Conservation (phyloP, 805 yeast species). For the Jamesozyma gamospora region DNA sequence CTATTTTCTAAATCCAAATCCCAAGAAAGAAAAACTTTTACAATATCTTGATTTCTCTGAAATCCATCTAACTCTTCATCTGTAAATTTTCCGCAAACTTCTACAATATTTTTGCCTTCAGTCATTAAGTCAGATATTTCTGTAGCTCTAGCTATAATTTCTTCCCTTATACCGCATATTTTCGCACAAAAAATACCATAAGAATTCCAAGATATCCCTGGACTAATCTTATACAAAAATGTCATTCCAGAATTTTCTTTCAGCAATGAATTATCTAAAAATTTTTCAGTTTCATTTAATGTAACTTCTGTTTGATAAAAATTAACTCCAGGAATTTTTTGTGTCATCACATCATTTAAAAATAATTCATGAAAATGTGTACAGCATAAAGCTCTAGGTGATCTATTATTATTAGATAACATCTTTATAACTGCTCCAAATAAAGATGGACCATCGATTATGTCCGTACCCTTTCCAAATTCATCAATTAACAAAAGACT, state of each 20-base stretch:
- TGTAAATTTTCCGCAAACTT: constrained; percentile 9
- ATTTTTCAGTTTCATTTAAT: constrained; percentile 4
- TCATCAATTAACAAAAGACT: constrained; percentile 43
- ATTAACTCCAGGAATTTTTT: constrained; percentile 13
- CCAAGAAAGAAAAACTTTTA: constrained; percentile 22
- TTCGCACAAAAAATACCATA: constrained; percentile 36
- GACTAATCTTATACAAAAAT: constrained; percentile 27
- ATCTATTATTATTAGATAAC: constrained; percentile 8
- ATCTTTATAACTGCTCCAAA: constrained; percentile 32
- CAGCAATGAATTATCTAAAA: background rate
- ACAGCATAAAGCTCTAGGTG: constrained; percentile 29
- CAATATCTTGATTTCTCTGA: constrained; percentile 11
- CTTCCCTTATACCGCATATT: constrained; percentile 27
- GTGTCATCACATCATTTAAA: constrained; percentile 16
- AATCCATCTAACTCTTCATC: constrained; percentile 13
- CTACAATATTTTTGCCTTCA: constrained; percentile 14
- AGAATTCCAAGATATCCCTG: constrained; percentile 29
- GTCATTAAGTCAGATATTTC: constrained; percentile 15
- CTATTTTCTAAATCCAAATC: constrained; percentile 20
- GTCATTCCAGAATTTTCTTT: constrained; percentile 16
- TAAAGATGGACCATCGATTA: constrained; percentile 37
- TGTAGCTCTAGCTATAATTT: constrained; percentile 29
- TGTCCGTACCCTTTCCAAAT: constrained; percentile 45
- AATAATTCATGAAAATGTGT: constrained; percentile 40
- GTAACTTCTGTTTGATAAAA: constrained; percentile 32